Evolutionary conservation across 2,329 filamentous ascomycete species (phyloP).

Genomic region (Paraconiothyrium brasiliense): DNA sequence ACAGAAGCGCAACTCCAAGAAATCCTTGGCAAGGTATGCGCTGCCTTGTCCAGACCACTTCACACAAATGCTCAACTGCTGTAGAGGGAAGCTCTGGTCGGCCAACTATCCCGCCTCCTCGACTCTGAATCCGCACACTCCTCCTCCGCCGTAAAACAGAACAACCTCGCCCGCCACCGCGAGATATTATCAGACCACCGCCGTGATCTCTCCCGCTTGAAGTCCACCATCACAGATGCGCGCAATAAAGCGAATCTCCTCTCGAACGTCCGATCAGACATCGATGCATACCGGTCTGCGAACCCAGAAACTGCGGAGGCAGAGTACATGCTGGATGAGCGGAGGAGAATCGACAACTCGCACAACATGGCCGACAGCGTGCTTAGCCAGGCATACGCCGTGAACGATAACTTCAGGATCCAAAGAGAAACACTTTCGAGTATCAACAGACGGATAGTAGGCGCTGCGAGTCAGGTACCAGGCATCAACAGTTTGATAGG

Average conservation of each 20-base stretch:
- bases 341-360: constrained; percentile 84
- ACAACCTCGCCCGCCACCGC: constrained; percentile 89
- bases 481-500: constrained; percentile 92
- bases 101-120: constrained; percentile 85
- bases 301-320: constrained; percentile 87
- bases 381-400: constrained; percentile 93
- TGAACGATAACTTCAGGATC: constrained; percentile 87
- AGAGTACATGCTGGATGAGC: constrained; percentile 96
- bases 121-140: constrained; percentile 90
- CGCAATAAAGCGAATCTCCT: constrained; percentile 91
- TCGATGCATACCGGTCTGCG: constrained; percentile 83
- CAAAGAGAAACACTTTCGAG: constrained; percentile 88
- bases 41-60: constrained; percentile 17
- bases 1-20: constrained; percentile 86
- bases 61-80: not conserved
- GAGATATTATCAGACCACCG: constrained; percentile 90
- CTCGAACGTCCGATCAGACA: constrained; percentile 89
- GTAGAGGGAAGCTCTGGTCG: constrained; percentile 82
- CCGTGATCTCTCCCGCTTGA: constrained; percentile 80
- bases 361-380: constrained; percentile 90
- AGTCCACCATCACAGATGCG: constrained; percentile 75
- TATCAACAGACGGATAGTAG: constrained; percentile 89
- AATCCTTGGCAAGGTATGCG: constrained; percentile 78
- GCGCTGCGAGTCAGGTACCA: constrained; percentile 88
- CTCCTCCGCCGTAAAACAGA: constrained; percentile 94